These are phyloP conservation scores for Rhododendron simsii DNA, from an alignment of 148 eudicot genomes.

Conservation along the genomic window DNA sequence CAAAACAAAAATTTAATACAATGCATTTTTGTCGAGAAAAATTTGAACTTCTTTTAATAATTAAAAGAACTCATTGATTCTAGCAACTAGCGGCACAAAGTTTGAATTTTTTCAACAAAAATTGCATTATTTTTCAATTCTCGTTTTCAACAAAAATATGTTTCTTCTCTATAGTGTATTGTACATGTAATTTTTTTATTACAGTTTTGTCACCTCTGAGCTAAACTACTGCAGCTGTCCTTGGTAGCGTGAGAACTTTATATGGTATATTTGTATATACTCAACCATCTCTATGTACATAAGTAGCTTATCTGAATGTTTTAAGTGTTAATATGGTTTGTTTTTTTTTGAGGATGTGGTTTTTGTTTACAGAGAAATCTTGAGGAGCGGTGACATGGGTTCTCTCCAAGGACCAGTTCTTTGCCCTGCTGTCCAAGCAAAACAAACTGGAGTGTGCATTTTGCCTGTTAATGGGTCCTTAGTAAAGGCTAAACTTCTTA, in stretches of 20 bases:
- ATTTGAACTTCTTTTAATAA: background rate
- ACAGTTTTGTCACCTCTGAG: background rate
- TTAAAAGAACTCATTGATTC: no score
- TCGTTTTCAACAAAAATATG: background rate
- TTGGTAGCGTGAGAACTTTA: background rate
- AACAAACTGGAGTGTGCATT: constrained; percentile 43
- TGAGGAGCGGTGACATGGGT: constrained; percentile 43
- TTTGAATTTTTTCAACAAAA: no score
- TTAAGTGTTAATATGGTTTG: background rate
- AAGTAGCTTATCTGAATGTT: background rate
- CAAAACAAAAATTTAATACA: background rate
- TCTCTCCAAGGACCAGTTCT: constrained; percentile 73
- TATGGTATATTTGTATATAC: background rate
- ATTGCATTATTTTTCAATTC: background rate
- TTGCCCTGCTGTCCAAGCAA: constrained; percentile 59
- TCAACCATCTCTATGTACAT: background rate
- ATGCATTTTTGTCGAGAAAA: background rate
- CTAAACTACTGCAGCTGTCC: background rate
- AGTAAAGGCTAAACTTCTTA: constrained; percentile 30
- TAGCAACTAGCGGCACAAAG: no score
- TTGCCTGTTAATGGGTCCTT: constrained; percentile 39
- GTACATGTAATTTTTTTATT: no score
- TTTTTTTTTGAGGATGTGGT: background rate
- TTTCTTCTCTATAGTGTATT: no score
- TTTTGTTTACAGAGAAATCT: background rate